Evolutionary conservation across 129 eudicot genomes (phyloP).

Genomic region (Centrapalus pauciflorus): DNA sequence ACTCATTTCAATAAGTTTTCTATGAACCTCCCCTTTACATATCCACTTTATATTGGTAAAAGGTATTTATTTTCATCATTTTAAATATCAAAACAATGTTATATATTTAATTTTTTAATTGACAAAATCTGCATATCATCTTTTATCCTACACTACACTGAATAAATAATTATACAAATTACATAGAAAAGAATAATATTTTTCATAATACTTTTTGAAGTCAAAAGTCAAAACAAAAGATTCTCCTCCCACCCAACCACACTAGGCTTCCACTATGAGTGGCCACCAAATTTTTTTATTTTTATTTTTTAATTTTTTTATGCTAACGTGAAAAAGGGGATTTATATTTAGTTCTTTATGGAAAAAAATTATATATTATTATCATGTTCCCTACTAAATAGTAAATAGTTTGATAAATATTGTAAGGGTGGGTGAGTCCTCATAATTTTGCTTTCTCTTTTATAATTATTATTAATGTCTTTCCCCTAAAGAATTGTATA

Average conservation of each 20-base stretch:
- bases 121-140: too few relatives aligned
- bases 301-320: too few relatives aligned
- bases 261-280: slow-evolving; percentile 35
- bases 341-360: slow-evolving; percentile 19
- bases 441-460: too few relatives aligned
- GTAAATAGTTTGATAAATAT: slow-evolving; percentile 1
- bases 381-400: slow-evolving; percentile 11
- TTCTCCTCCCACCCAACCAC: slow-evolving; percentile 31
- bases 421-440: too few relatives aligned
- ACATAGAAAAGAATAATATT: not conserved
- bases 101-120: not conserved
- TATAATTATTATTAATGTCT: too few relatives aligned
- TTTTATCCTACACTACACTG: too few relatives aligned
- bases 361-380: slow-evolving; percentile 18
- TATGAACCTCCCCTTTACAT: too few relatives aligned
- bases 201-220: slow-evolving; percentile 4
- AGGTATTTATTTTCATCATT: not conserved
- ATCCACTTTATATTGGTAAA: not conserved
- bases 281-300: too few relatives aligned
- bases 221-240: slow-evolving; percentile 30
- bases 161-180: not conserved
- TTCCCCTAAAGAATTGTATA: too few relatives aligned
- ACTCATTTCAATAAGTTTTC: too few relatives aligned
- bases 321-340: slow-evolving; percentile 15
- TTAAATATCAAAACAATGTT: not conserved